Conservation (phyloP, 108 stramenopile genomes). For the Schizochytrium sp. region DNA sequence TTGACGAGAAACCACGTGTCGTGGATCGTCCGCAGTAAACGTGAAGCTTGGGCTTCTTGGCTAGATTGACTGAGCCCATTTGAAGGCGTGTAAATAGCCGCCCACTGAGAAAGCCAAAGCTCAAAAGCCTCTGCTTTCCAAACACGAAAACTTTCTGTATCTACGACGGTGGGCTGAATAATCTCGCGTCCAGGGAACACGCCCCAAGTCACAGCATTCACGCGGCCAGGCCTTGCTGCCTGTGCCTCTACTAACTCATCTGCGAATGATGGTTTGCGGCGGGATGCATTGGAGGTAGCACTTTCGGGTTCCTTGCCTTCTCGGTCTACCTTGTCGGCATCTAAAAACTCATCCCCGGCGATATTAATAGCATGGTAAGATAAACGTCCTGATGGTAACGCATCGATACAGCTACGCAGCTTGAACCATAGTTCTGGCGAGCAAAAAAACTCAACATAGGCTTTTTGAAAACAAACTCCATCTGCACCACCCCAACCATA, state of each 20-base stretch:
- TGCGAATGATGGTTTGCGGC: conserved; percentile 32
- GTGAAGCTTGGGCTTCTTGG: conserved; percentile 80
- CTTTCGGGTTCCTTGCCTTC: background rate
- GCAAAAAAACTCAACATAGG: conserved; percentile 70
- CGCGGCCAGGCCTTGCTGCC: background rate
- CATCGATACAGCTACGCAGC: background rate
- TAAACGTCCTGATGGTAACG: conserved; percentile 1
- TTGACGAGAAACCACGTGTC: conserved; percentile 93
- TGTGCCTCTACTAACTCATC: conserved; percentile 51
- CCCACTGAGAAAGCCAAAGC: conserved; percentile 67
- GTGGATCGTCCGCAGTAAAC: conserved; percentile 84
- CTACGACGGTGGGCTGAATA: conserved; percentile 71
- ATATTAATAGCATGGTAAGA: conserved; percentile 66
- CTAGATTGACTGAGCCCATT: background rate
- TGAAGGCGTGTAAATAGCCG: conserved; percentile 27
- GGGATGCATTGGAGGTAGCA: background rate
- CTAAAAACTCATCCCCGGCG: conserved; percentile 60
- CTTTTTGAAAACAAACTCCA: conserved; percentile 69
- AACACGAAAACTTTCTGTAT: conserved; percentile 66
- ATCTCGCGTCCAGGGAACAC: conserved; percentile 71
- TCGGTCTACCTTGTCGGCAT: background rate
- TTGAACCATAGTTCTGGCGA: conserved; percentile 47
- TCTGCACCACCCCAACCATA: conserved; percentile 69
- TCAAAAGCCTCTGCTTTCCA: conserved; percentile 69
- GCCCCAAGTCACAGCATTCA: conserved; percentile 73